Evolutionary conservation across 495 filamentous ascomycete genomes (phyloP), one percentile per base, ranked within the genome.

Genomic region (Xylaria scruposa): DNA sequence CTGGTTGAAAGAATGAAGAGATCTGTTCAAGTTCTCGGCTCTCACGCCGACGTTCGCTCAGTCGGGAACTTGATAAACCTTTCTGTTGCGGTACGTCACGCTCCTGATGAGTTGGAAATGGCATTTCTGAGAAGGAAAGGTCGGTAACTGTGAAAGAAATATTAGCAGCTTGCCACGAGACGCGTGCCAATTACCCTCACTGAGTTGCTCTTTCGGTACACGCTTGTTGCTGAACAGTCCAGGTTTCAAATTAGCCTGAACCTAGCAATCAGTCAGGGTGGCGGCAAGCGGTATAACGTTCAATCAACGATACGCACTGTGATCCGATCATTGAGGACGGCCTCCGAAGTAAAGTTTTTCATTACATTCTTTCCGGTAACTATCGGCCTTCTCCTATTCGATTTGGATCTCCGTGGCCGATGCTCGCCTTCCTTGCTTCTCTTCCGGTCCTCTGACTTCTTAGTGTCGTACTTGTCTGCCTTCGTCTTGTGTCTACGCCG

Each of bases 151-250:
- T 60, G 61, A 49, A 21, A 33, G 5, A 49, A 5, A 56, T 71
- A 56, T 78, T 46, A 75, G 68, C 24, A 3, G 12, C 46, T 31
- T 56, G 21, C 13, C 47, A 58, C 8, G 24, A 15, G 31, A 38
- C 15, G 31, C 36, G 12, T 46, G 38, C 9, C 21, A 65, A 24
- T 44, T 63, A 26, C 72, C 79, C 82, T 70, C 84, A 81, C 71
- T 78, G 82, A 66, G 88, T 70, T 36, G 86, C 67, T 70, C 87
- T 54, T 86, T 88, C 13, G 92, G 94, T 36, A 88, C 83, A 63
- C 87, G 88, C 2, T 91, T 91, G 75, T 90, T 94, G 31, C 86
- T 88, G 78, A 95, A 95, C 8, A 96, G 80, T 0, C 93, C 93
- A 76, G 84, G 78, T 49, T 76, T 83, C 59, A 81, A 79, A 74